Evolutionary conservation across 2,329 filamentous ascomycete species (phyloP), one percentile per base, ranked within the genome.

Genomic region (Pseudogymnoascus destructans): DNA sequence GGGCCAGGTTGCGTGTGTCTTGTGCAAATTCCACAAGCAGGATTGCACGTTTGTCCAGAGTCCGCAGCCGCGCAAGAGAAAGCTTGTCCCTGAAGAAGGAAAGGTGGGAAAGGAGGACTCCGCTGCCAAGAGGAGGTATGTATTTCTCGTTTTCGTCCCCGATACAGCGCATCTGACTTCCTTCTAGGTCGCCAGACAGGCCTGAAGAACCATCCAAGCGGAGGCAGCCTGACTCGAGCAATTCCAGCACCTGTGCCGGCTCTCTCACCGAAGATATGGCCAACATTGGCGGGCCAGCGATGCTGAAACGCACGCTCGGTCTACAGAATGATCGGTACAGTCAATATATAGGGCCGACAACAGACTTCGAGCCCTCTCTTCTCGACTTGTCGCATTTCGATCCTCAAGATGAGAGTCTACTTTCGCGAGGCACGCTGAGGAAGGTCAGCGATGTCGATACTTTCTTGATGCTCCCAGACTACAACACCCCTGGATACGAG

Each of bases 321-420:
- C 77, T 93, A 64, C 87, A 92, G 69, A 76, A 81, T 66, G 85
- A 89, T 70, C 82, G 86, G 61, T 89, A 86, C 70, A 89, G 86
- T 72, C 86, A 89, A 71, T 89, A 92, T 68, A 88, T 93, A 65
- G 88, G 88, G 23, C 81, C 86, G 59, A 92, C 87, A 56, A 90
- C 87, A 56, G 86, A 90, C 66, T 89, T 91, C 68, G 88, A 93
- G 69, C 86, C 87, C 13, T 85, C 85, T n/a, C 77, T 93, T 58
- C 88, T 92, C 71, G 87, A 88, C 65, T 77, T 92, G 19, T 90
- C 87, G 19, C 78, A 83, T 5, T 91, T 91, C 70, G 86, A 92
- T 71, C 84, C 84, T 27, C 85, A 87, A 68, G 87, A 91, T 74
- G 87, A 92, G 73, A 90, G 85, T 67, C 79, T 86, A 19, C 77